Base-by-base conservation (phyloP, 371 early-diverging fungal species). In the Rhizopus delemar region DNA sequence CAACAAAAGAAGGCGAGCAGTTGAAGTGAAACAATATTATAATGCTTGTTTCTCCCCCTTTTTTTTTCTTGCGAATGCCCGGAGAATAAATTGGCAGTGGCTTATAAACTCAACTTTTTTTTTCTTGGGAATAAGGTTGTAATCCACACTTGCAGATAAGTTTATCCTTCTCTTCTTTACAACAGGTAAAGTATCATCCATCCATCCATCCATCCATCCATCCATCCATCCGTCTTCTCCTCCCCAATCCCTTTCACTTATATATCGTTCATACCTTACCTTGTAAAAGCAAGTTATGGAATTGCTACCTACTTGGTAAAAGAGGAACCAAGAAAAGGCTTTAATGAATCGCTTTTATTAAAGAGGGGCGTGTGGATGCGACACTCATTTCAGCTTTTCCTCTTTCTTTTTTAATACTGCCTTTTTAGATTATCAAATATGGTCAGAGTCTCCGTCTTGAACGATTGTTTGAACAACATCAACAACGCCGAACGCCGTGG, bases 401-500 rank as follows among this genome's bases (percentile, higher is more conserved):
- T 48, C 29, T 48, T 48, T 9, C 7, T 48, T n/a, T 28, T 29
- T n/a, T 48, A 8, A 7, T 2, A 29, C 3, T 43, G 5, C 34
- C 52, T 53, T 62, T 29, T 45, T 46, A 41, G 45, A 38, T 63
- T 59, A 53, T 53, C 16, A 48, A 63, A 56, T 57, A 77, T 72
- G 71, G 71, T 77, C 71, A 68, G 78, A 64, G 74, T 77, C 16
- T 77, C 77, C 49, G 74, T 77, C 56, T 72, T 74, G 84, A 89
- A 91, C 89, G 97, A 98, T 85, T 93, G 94, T 86, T 87, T 98
- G 63, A 99, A 95, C 88, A 90, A 89, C 87, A 99, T 99, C 82
- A 93, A 92, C 92, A 99, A 99, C 80, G 99, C 99, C 68, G 96
- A 95, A 85, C 92, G 92, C 82, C 90, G 89, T 75, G 99, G 98